A percentile compares a stretch with the other conserved stretches of the same genome.
Evolutionary conservation across 2,329 filamentous ascomycete genomes (phyloP).

Genomic region (Neopestalotiopsis clavispora): DNA sequence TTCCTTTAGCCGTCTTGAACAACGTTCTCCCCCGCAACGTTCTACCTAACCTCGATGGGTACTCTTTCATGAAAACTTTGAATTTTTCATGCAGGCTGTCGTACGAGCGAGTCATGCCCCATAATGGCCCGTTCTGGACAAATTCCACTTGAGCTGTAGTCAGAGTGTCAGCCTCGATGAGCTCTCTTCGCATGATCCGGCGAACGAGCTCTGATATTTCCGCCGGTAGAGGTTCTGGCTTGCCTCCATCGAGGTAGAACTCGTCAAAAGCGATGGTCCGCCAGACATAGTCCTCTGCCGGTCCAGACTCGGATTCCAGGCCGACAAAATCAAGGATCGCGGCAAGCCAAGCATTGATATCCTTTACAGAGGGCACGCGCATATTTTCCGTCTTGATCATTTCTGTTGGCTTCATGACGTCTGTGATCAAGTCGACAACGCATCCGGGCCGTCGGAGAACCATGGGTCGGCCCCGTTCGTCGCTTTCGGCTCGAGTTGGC

Average conservation of each 20-base stretch:
- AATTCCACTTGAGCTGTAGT: background rate
- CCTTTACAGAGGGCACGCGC: background rate
- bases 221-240: no score
- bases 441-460: background rate
- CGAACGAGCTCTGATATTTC: background rate
- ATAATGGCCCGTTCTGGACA: background rate
- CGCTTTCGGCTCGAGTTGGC: background rate
- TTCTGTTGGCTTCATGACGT: background rate
- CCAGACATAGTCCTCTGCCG: background rate
- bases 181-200: background rate
- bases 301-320: background rate
- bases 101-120: background rate
- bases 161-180: background rate
- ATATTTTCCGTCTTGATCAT: background rate
- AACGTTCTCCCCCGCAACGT: background rate
- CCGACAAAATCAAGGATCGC: background rate
- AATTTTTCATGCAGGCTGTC: background rate
- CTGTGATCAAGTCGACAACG: background rate
- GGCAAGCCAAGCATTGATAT: background rate
- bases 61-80: background rate
- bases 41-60: background rate
- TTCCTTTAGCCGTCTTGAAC: background rate
- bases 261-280: background rate
- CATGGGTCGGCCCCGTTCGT: background rate
- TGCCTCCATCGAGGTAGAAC: no score